Evolutionary conservation across 768 basidiomycete genomes (phyloP).

Genomic region (Tricholoma terreum): DNA sequence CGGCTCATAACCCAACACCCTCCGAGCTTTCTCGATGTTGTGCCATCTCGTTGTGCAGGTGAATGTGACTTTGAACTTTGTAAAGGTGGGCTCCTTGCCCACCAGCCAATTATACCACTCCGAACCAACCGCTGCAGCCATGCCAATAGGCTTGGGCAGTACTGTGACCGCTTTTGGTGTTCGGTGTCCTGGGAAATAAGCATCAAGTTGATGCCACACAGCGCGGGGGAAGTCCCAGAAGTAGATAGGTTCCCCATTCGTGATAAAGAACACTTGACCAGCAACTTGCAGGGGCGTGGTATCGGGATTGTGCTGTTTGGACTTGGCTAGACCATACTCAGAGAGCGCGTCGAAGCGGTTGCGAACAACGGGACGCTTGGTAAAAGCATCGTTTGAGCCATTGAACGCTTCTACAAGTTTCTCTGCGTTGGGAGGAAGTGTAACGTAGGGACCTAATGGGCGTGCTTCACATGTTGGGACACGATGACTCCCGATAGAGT

Average conservation of each 20-base stretch:
- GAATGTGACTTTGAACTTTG: slow-evolving; percentile 78
- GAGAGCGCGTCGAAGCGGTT: slow-evolving; percentile 83
- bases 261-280: slow-evolving; percentile 94
- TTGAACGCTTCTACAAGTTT: slow-evolving; percentile 57
- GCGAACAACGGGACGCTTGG: slow-evolving; percentile 58
- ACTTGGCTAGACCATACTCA: slow-evolving; percentile 50
- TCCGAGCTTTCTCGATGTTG: slow-evolving; percentile 90
- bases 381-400: slow-evolving; percentile 36
- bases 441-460: slow-evolving; percentile 79
- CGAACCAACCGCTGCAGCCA: slow-evolving; percentile 65
- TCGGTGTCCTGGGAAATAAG: slow-evolving; percentile 54
- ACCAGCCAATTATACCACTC: slow-evolving; percentile 73
- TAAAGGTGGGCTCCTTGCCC: slow-evolving; percentile 84
- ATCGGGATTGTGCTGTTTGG: slow-evolving; percentile 42
- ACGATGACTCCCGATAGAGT: slow-evolving; percentile 61
- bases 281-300: slow-evolving; percentile 73
- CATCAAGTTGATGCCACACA: slow-evolving; percentile 73
- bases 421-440: slow-evolving; percentile 55
- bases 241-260: slow-evolving; percentile 92
- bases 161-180: slow-evolving; percentile 35
- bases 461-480: slow-evolving; percentile 79
- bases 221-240: slow-evolving; percentile 92
- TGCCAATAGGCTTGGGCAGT: slow-evolving; percentile 62
- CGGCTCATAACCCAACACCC: slow-evolving; percentile 93
- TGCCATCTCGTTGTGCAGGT: slow-evolving; percentile 81